Conservation (phyloP, 2,329 filamentous ascomycete genomes). For the Aspergillus fischeri region DNA sequence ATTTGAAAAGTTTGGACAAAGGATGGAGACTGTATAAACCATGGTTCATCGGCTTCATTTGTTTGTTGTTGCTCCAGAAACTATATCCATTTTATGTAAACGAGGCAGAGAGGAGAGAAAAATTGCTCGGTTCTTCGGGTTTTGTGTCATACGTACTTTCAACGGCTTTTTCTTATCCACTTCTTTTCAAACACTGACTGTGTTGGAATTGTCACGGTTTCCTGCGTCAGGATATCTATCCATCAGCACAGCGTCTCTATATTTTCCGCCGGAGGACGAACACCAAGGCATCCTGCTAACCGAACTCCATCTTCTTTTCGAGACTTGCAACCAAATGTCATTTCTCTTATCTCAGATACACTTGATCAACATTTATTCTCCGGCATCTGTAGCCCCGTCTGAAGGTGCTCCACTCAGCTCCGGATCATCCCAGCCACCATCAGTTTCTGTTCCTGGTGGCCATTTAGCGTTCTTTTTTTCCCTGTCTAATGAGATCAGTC, state of each 20-base stretch:
- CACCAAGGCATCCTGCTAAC: not conserved
- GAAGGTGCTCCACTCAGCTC: not conserved
- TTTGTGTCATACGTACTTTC: not conserved
- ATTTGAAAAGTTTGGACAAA: not conserved
- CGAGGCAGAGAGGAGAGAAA: not conserved
- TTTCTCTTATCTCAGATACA: not conserved
- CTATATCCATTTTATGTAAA: not conserved
- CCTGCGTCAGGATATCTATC: not conserved
- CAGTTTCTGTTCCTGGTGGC: not conserved
- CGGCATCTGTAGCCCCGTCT: not conserved
- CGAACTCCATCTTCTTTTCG: not conserved
- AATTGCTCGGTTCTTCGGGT: not conserved
- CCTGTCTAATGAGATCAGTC: not conserved
- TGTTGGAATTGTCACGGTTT: not conserved
- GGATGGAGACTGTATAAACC: not conserved
- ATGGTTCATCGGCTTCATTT: not conserved
- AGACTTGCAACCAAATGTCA: not conserved
- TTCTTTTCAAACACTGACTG: not conserved
- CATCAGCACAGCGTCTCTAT: not conserved
- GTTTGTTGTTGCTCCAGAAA: conserved; percentile 1
- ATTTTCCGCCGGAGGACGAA: not conserved
- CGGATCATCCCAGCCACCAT: not conserved
- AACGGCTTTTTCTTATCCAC: not conserved
- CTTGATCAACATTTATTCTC: not conserved
- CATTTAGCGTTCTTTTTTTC: not conserved